phyloP scores from a whole-genome alignment of 1,139 yeast genomes.

The Barnettozyma hawaiiensis region DNA sequence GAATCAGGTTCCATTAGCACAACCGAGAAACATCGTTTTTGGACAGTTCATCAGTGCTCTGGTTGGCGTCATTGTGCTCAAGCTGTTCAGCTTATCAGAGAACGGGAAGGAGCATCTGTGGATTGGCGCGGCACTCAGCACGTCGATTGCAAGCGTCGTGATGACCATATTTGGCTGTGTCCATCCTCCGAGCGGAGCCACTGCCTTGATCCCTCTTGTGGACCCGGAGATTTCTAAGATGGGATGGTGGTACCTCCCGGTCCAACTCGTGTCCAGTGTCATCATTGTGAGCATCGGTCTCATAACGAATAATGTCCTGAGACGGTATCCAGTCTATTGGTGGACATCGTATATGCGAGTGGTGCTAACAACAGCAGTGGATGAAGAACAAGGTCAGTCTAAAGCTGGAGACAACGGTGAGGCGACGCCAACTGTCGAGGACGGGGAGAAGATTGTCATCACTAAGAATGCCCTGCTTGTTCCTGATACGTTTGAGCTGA shows the following conservation, averaged over 20 bases:
- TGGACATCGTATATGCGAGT: conserved; percentile 41
- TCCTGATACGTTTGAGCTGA: conserved; percentile 6
- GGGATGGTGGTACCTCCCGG: conserved; percentile 68
- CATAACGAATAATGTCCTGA: conserved; percentile 48
- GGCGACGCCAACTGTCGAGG: neutral
- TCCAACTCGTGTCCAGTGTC: conserved; percentile 46
- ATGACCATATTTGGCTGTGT: conserved; percentile 56
- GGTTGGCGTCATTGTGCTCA: conserved; percentile 50
- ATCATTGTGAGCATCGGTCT: conserved; percentile 49
- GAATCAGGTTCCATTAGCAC: conserved; percentile 53
- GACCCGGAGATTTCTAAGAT: conserved; percentile 42
- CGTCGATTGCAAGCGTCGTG: conserved; percentile 49
- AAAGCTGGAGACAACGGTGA: neutral
- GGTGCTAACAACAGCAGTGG: neutral
- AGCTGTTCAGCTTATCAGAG: conserved; percentile 42
- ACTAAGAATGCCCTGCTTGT: conserved; percentile 2
- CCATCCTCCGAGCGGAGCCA: conserved; percentile 75
- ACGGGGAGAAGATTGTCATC: conserved; percentile 1
- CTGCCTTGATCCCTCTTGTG: conserved; percentile 54
- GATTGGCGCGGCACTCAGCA: conserved; percentile 57
- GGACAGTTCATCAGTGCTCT: conserved; percentile 54
- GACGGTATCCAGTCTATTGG: conserved; percentile 59
- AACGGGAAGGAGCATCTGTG: conserved; percentile 44
- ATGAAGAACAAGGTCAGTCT: conserved; percentile 3
- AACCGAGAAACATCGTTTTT: conserved; percentile 53